These are phyloP conservation scores for Trebouxiophyceae sp. DNA, from an alignment of 163 green algal genomes.

Conservation along the genomic window DNA sequence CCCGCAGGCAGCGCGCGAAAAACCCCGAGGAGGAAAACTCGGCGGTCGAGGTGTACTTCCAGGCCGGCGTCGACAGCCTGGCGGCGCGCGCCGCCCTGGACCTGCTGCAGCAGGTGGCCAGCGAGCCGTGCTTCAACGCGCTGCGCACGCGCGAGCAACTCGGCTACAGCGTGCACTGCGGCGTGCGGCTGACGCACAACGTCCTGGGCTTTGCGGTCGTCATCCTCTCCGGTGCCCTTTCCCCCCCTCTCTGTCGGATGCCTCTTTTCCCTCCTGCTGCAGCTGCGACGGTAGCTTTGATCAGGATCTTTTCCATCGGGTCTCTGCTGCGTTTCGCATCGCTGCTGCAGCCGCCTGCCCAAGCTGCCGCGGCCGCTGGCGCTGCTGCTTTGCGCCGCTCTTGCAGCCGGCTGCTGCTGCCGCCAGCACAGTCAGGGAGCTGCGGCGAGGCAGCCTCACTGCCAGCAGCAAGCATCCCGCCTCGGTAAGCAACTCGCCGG, in stretches of 20 bases:
- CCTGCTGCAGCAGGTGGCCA: slow-evolving; percentile 39
- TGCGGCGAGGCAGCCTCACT: no score
- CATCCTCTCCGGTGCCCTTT: slow-evolving; percentile 64
- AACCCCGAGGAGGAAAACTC: slow-evolving; percentile 75
- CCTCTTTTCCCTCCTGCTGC: neutral
- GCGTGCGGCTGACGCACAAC: slow-evolving; percentile 70
- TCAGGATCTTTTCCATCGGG: no score
- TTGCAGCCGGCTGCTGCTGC: no score
- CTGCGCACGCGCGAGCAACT: slow-evolving; percentile 92
- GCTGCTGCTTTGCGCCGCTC: no score
- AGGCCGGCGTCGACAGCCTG: slow-evolving; percentile 43
- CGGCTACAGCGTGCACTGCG: slow-evolving; percentile 78
- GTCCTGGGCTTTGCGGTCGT: slow-evolving; percentile 72
- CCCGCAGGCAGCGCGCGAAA: slow-evolving; percentile 26
- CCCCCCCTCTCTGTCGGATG: neutral
- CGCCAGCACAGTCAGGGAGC: no score
- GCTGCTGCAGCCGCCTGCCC: no score
- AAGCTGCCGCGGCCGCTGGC: no score
- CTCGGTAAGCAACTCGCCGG: no score
- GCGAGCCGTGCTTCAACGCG: slow-evolving; percentile 77
- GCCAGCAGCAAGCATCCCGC: no score
- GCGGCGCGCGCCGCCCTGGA: slow-evolving; percentile 38
- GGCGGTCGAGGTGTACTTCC: slow-evolving; percentile 66
- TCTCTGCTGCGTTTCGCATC: no score
- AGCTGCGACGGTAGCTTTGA: no score